These are phyloP conservation scores for Emergomyces africanus DNA, from an alignment of 2,329 filamentous ascomycete species.

Conservation along the genomic window DNA sequence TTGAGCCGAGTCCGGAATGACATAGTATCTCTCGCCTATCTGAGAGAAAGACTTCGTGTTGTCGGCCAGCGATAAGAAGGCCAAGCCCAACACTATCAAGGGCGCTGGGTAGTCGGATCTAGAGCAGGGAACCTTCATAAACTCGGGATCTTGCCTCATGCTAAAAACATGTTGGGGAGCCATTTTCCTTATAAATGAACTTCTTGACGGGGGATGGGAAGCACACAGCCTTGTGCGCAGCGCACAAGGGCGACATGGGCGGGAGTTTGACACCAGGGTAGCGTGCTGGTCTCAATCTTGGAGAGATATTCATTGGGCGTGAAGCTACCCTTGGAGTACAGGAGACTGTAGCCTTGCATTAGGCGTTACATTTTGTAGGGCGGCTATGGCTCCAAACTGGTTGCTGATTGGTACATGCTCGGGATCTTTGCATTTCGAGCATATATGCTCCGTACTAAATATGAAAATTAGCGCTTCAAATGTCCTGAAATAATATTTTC, in stretches of 20 bases:
- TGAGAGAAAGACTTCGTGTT: background rate
- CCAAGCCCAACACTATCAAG: background rate
- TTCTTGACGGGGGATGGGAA: background rate
- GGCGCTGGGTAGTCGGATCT: background rate
- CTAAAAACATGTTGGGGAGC: background rate
- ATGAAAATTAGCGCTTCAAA: background rate
- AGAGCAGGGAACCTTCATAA: background rate
- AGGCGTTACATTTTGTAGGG: background rate
- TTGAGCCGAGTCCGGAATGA: background rate
- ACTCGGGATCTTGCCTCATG: background rate
- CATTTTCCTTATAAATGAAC: background rate
- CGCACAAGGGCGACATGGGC: background rate
- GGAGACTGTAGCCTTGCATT: background rate
- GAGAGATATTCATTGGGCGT: background rate
- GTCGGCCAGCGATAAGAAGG: background rate
- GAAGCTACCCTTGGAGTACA: background rate
- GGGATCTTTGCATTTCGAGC: background rate
- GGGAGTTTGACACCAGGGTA: background rate
- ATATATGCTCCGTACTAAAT: background rate
- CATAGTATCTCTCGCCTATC: background rate
- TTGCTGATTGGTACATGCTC: background rate
- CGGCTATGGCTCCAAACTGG: background rate
- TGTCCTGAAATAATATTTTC: background rate
- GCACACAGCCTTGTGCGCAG: background rate
- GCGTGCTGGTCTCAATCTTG: background rate